Base-by-base conservation (phyloP, 1,284 basidiomycete species). In the Moniliophthora roreri region DNA sequence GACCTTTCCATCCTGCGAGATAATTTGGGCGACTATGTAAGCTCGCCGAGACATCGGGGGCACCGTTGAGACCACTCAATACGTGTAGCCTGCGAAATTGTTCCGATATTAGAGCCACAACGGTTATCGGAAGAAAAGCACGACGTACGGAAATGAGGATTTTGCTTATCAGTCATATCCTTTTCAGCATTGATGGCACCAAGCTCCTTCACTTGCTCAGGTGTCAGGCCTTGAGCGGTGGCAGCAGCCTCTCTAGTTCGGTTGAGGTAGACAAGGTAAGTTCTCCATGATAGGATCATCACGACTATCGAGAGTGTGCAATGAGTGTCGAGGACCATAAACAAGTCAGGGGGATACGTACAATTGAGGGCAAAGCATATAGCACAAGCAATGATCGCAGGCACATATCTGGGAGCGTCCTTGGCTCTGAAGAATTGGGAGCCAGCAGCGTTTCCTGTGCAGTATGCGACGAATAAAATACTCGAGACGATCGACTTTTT, bases 391-490 rank as follows among this genome's bases (percentile, higher is more conserved):
- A 51, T 49, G 35, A 58, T 55, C 16, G 57, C 57, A 34, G 54
- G 54, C 23, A 58, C 52, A 45, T 58, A 58, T 45, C 52, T 36
- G 9, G 57, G 57, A 16, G 56, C 56, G 28, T 58, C 56, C 47
- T 50, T 50, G 16, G 53, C 53, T 24, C 39, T 38, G 51, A 58
- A 58, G 44, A 58, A 53, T 48, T 58, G 56, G 8, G 56, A 53
- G 26, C 56, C 56, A n/a, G 48, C 54, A 34, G 56, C 49, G n/a
- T 58, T 58, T 3, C 57, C 57, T 4, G 52, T 44, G 39, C 57
- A 58, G 41, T 58, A 58, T 11, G 47, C 57, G 2, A 58, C 54
- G 51, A 58, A 58, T 23, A 58, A 47, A 34, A 58, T 54, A 34
- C 51, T 53, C 8, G 57, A 58, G 2, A 56, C 57, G 26, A 52